Evolutionary conservation across 2,329 filamentous ascomycete species (phyloP).

Genomic region (Neofusicoccum kwambonambiense): DNA sequence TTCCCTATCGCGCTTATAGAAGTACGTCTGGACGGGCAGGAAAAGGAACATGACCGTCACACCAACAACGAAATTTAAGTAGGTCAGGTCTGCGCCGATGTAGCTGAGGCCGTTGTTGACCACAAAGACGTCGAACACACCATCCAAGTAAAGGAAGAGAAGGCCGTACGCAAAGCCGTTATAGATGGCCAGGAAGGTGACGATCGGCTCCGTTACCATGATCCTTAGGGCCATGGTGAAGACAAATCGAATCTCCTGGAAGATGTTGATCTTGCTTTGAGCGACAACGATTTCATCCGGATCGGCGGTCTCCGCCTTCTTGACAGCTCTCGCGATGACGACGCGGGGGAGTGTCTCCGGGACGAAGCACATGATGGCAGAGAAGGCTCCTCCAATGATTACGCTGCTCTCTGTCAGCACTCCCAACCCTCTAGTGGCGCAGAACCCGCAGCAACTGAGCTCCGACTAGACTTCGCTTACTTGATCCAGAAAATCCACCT

Average conservation of each 20-base stretch:
- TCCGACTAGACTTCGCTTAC: not conserved
- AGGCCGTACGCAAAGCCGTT: slow-evolving; percentile 61
- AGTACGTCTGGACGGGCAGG: slow-evolving; percentile 49
- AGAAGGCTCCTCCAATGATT: slow-evolving; percentile 17
- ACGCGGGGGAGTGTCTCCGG: slow-evolving; percentile 17
- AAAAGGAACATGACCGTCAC: slow-evolving; percentile 66
- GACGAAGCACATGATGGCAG: slow-evolving; percentile 5
- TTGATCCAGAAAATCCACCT: slow-evolving; percentile 20
- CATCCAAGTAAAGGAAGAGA: slow-evolving; percentile 79
- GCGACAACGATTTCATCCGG: slow-evolving; percentile 14
- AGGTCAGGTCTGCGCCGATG: slow-evolving; percentile 73
- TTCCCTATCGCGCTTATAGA: slow-evolving; percentile 56
- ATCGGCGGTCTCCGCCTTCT: not conserved
- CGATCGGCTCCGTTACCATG: slow-evolving; percentile 50
- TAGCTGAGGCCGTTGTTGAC: slow-evolving; percentile 65
- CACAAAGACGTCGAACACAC: slow-evolving; percentile 77
- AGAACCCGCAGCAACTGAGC: no score
- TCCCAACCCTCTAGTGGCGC: not conserved
- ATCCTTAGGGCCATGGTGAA: slow-evolving; percentile 29
- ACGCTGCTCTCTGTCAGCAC: slow-evolving; percentile 6
- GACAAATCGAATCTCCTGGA: slow-evolving; percentile 17
- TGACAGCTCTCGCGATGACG: slow-evolving; percentile 12
- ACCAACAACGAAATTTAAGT: slow-evolving; percentile 79
- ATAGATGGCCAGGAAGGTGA: slow-evolving; percentile 48
- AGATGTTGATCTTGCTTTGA: slow-evolving; percentile 11